phyloP scores from a whole-genome alignment of 1,284 basidiomycete species.

The Termitomyces sp. region DNA sequence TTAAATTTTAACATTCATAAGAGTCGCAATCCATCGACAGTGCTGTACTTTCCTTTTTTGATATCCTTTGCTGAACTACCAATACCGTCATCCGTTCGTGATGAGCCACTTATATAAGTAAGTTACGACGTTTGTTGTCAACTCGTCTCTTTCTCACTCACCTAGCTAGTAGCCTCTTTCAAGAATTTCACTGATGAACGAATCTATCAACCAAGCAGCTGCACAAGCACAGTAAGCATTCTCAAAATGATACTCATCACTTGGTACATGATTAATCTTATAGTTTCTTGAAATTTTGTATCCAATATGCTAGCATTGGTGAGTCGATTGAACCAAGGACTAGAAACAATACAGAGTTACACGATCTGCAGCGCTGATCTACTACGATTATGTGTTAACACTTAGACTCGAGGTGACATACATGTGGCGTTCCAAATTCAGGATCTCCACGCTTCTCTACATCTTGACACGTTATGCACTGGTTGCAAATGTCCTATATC shows the following conservation, averaged over 20 bases:
- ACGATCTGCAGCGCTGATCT: constrained; percentile 10
- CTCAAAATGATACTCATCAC: neutral
- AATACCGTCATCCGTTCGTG: neutral
- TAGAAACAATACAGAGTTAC: neutral
- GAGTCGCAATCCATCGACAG: neutral
- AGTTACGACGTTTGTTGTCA: neutral
- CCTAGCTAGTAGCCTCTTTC: neutral
- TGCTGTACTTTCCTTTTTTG: neutral
- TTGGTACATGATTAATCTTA: neutral
- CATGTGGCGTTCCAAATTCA: constrained; percentile 14
- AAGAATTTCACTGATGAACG: neutral
- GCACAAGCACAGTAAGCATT: neutral
- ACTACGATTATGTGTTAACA: constrained; percentile 17
- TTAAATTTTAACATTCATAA: neutral
- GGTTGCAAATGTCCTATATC: constrained; percentile 16
- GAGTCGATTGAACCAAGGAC: neutral
- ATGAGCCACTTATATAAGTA: neutral
- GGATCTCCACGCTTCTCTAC: constrained; percentile 13
- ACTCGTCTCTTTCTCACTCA: neutral
- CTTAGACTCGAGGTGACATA: constrained; percentile 12
- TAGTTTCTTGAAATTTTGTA: constrained; percentile 12
- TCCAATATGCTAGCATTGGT: constrained; percentile 17
- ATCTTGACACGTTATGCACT: constrained; percentile 14
- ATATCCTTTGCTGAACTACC: neutral
- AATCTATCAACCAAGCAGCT: neutral